Percentiles rank a stretch among this genome's conserved stretches.
Conservation (phyloP, 306 rosid species). For the Myrica gale region DNA sequence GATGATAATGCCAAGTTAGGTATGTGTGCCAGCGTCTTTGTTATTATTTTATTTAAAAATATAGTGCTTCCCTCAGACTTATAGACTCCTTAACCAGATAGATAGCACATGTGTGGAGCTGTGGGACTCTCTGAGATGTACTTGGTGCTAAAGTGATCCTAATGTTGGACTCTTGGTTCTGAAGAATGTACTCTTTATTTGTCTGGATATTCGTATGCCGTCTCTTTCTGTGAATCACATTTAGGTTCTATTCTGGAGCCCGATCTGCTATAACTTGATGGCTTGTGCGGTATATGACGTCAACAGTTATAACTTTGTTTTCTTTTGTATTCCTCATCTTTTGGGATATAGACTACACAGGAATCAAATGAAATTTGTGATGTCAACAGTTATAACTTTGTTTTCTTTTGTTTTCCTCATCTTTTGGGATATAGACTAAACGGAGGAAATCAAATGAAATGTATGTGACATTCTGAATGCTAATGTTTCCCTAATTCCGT, state of each 20-base stretch:
- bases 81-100: background rate
- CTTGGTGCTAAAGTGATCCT: background rate
- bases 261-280: background rate
- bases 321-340: background rate
- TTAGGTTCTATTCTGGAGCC: background rate
- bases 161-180: background rate
- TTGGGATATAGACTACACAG: background rate
- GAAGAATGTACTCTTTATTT: background rate
- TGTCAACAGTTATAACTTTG: background rate
- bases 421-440: background rate
- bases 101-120: background rate
- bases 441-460: background rate
- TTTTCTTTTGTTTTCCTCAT: background rate
- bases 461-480: background rate
- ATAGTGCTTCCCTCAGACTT: background rate
- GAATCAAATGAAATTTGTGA: background rate
- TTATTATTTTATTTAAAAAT: slow-evolving; percentile 8
- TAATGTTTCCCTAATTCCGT: background rate
- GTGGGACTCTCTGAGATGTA: background rate
- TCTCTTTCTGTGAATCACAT: background rate
- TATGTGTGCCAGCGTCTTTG: slow-evolving; percentile 31
- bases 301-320: background rate
- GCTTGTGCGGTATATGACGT: background rate
- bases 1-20: slow-evolving; percentile 92
- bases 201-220: background rate